phyloP scores from a whole-genome alignment of 495 filamentous ascomycete species.

The Friedmanniomyces simplex region DNA sequence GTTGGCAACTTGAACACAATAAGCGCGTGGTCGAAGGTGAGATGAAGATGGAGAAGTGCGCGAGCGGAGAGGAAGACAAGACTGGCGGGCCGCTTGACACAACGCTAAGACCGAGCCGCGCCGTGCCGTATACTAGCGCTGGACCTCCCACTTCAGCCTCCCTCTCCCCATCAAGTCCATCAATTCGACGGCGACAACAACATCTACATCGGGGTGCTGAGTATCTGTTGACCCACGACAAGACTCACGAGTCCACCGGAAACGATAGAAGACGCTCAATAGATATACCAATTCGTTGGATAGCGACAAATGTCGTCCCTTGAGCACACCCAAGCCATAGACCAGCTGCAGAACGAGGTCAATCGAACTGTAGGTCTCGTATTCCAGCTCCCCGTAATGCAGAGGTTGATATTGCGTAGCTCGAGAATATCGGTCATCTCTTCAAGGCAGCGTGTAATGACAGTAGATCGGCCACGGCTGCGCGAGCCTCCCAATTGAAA shows the following conservation, averaged over 20 bases:
- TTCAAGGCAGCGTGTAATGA: slow-evolving; percentile 1
- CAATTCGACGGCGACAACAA: no score
- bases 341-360: slow-evolving; percentile 12
- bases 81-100: background rate
- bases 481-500: slow-evolving; percentile 5
- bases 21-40: background rate
- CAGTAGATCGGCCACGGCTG: background rate
- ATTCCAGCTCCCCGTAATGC: background rate
- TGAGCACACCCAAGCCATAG: background rate
- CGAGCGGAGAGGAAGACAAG: background rate
- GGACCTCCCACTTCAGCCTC: no score
- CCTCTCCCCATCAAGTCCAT: no score
- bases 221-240: no score
- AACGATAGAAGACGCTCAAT: no score
- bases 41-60: background rate
- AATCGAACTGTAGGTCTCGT: slow-evolving; percentile 4
- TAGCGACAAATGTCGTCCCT: background rate
- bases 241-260: no score
- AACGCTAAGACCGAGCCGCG: background rate
- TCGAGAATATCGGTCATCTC: slow-evolving; percentile 10
- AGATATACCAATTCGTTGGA: background rate
- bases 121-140: no score
- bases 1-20: no score
- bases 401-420: background rate
- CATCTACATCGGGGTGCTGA: no score